Evolutionary conservation across 306 rosid genomes (phyloP).

Genomic region (Lablab purpureus): DNA sequence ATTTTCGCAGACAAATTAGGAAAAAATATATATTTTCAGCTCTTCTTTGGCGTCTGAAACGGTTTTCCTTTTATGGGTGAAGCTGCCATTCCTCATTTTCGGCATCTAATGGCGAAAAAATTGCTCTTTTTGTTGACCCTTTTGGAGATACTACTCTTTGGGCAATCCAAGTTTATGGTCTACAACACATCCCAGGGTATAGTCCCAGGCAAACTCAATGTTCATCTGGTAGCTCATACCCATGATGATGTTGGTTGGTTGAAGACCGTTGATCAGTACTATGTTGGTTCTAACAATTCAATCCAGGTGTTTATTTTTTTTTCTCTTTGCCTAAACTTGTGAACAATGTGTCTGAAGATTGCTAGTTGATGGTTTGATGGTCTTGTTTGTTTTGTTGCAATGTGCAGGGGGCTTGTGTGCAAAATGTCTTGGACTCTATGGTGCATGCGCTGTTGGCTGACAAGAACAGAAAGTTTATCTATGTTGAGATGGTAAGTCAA

Average conservation of each 20-base stretch:
- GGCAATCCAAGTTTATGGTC: conserved; percentile 49
- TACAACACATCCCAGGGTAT: conserved; percentile 71
- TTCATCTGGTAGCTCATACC: conserved; percentile 81
- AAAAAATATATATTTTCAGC: conserved; percentile 9
- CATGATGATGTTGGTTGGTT: conserved; percentile 93
- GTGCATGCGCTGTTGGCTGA: conserved; percentile 76
- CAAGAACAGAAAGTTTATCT: conserved; percentile 80
- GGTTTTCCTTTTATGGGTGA: conserved; percentile 26
- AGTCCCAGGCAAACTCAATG: conserved; percentile 74
- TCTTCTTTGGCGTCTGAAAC: conserved; percentile 24
- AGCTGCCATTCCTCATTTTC: conserved; percentile 32
- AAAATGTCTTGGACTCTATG: conserved; percentile 77
- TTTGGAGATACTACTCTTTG: conserved; percentile 45
- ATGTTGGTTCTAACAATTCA: conserved; percentile 85
- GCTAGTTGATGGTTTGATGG: conserved; percentile 14
- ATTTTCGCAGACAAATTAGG: not conserved
- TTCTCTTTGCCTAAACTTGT: not conserved
- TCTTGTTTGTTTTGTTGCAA: not conserved
- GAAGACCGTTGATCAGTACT: conserved; percentile 90
- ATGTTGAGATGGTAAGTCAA: conserved; percentile 67
- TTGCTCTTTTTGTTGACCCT: conserved; percentile 51
- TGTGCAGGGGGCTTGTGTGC: conserved; percentile 82
- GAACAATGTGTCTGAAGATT: conserved; percentile 10
- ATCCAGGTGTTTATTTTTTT: conserved; percentile 63
- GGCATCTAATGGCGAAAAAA: conserved; percentile 45